Conservation (phyloP, 2,329 filamentous ascomycete genomes). For the Harringtonia aguacate region DNA sequence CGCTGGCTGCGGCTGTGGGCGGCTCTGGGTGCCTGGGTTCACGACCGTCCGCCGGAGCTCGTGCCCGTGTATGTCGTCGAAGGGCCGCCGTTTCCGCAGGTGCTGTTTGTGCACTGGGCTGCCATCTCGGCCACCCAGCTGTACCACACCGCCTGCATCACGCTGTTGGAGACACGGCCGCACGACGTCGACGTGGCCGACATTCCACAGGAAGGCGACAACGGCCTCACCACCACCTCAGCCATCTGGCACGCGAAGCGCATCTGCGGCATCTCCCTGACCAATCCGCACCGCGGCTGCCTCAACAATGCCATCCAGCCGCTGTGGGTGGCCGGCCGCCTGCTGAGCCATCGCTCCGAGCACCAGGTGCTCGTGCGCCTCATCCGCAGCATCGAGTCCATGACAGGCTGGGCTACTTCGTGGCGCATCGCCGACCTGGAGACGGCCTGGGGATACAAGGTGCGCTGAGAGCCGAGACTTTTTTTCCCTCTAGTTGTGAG, state of each 20-base stretch:
- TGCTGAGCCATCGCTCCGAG: slow-evolving; percentile 39
- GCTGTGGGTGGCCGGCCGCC: slow-evolving; percentile 42
- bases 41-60: slow-evolving; percentile 33
- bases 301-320: slow-evolving; percentile 48
- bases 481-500: no score
- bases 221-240: slow-evolving; percentile 20
- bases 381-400: slow-evolving; percentile 37
- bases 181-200: slow-evolving; percentile 8
- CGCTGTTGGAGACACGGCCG: slow-evolving; percentile 36
- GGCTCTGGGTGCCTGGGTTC: slow-evolving; percentile 36
- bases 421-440: slow-evolving; percentile 44
- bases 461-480: slow-evolving; percentile 4
- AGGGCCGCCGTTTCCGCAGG: slow-evolving; percentile 35
- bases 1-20: slow-evolving; percentile 39
- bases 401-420: slow-evolving; percentile 41
- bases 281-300: slow-evolving; percentile 44
- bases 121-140: slow-evolving; percentile 47
- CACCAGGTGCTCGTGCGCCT: slow-evolving; percentile 27
- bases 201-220: not conserved
- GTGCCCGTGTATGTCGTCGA: slow-evolving; percentile 31
- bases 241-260: slow-evolving; percentile 43
- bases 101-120: slow-evolving; percentile 41
- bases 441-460: slow-evolving; percentile 26
- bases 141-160: slow-evolving; percentile 43
- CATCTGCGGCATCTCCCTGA: slow-evolving; percentile 44